Percentiles rank a stretch among this genome's conserved stretches.
These are phyloP conservation scores for Collybia nuda DNA, from an alignment of 768 basidiomycete genomes.

Conservation along the genomic window DNA sequence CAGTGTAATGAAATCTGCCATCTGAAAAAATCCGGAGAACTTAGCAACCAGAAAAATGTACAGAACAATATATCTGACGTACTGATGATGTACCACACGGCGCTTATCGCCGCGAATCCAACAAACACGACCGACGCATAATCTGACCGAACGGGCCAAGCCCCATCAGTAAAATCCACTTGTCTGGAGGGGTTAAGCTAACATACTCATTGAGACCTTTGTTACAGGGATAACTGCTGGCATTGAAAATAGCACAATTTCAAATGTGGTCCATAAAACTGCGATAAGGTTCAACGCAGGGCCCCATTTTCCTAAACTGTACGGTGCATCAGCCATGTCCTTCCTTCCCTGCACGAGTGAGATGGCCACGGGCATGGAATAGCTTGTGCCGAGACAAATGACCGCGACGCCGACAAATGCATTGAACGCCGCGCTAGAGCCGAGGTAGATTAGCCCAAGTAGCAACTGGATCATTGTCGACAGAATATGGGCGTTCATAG, in stretches of 20 bases:
- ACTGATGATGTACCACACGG: constrained; percentile 62
- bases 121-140: constrained; percentile 69
- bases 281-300: constrained; percentile 46
- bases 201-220: constrained; percentile 44
- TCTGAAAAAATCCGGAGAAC: not conserved
- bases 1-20: not conserved
- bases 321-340: constrained; percentile 50
- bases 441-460: constrained; percentile 64
- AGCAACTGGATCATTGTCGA: constrained; percentile 58
- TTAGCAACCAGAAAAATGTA: not conserved
- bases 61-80: constrained; percentile 18
- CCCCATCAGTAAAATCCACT: not conserved
- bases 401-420: constrained; percentile 68
- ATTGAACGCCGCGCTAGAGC: constrained; percentile 62
- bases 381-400: constrained; percentile 65
- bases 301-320: constrained; percentile 45
- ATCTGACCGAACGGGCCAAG: constrained; percentile 34
- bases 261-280: constrained; percentile 59
- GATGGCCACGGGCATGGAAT: constrained; percentile 61
- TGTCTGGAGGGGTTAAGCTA: not conserved
- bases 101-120: constrained; percentile 58
- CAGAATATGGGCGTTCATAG: constrained; percentile 59
- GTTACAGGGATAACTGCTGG: constrained; percentile 61
- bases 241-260: constrained; percentile 70
- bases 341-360: constrained; percentile 43